Evolutionary conservation across 2,329 filamentous ascomycete species (phyloP).

Genomic region (Cytospora piceicola): DNA sequence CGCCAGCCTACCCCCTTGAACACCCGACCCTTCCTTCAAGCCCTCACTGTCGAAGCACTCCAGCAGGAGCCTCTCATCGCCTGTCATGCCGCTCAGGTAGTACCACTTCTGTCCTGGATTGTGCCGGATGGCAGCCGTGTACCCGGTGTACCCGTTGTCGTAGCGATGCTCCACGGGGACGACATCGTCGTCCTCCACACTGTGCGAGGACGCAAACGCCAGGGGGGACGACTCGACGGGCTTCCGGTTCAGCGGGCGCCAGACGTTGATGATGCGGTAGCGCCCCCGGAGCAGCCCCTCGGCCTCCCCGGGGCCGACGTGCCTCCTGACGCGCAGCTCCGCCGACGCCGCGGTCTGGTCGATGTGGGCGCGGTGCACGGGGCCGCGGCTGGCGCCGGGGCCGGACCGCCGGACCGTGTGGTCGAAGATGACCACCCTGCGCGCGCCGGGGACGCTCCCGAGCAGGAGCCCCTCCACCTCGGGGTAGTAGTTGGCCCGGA

Average conservation of each 20-base stretch:
- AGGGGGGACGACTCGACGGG: slow-evolving; percentile 70
- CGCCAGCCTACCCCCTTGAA: slow-evolving; percentile 61
- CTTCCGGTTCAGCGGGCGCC: slow-evolving; percentile 66
- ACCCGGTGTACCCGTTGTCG: slow-evolving; percentile 66
- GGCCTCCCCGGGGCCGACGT: slow-evolving; percentile 67
- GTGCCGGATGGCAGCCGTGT: slow-evolving; percentile 72
- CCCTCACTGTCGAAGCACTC: slow-evolving; percentile 77
- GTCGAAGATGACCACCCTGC: slow-evolving; percentile 77
- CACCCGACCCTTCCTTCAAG: slow-evolving; percentile 51
- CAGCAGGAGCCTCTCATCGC: slow-evolving; percentile 72
- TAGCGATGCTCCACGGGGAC: slow-evolving; percentile 77
- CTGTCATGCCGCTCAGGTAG: slow-evolving; percentile 79
- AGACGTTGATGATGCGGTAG: slow-evolving; percentile 87
- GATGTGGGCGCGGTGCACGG: slow-evolving; percentile 77
- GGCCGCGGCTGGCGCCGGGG: slow-evolving; percentile 63
- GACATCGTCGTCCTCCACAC: slow-evolving; percentile 65
- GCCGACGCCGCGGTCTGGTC: slow-evolving; percentile 77
- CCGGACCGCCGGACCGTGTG: slow-evolving; percentile 78
- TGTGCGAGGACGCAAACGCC: slow-evolving; percentile 68
- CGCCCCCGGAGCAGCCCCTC: slow-evolving; percentile 67
- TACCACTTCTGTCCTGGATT: slow-evolving; percentile 71
- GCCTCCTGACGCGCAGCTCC: slow-evolving; percentile 66
- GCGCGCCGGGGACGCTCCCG: slow-evolving; percentile 66
- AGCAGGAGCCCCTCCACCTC: slow-evolving; percentile 77
- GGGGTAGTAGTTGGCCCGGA: slow-evolving; percentile 78